Base-by-base conservation (phyloP, 2,329 filamentous ascomycete species). In the Aspergillus niger region DNA sequence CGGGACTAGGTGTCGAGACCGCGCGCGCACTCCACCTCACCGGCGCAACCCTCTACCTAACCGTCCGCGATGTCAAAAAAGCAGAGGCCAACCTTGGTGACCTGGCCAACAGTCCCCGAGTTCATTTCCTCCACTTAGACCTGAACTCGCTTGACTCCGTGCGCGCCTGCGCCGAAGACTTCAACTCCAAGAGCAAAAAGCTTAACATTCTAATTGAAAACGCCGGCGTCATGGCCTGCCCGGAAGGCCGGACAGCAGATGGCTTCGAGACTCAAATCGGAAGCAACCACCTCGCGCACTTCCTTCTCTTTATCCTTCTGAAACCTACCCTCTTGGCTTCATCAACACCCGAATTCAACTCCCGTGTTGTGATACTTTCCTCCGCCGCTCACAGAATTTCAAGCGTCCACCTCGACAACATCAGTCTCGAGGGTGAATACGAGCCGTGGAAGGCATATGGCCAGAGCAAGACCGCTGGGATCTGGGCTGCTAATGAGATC, bases 281-380 rank as follows among this genome's bases (percentile, higher is more conserved):
- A 36, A 80, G 77, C 1, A 85, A 86, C 67, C 77, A 86, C 64
- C 71, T 86, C 4, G 47, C 41, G 2, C 81, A 84, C 65, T 86
- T 86, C 72, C 73, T 85, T 0, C 75, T 86, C 11, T 82, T 83
- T 60, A 73, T 82, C 15, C 75, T 84, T 2, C 73, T 86, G 17
- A 80, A 80, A 28, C 56, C 59, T 3, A 50, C 60, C 8, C 55
- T 70, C 2, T 41, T 70, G n/a, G 57, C 63, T 3, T 54, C 58
- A 8, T 52, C 61, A 1, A 79, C 76, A 0, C 69, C 77, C 0
- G 62, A 67, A 0, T 82, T 80, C 58, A 67, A 76, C 5, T 82
- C 79, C 0, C 77, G 84, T 2, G 79, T 85, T 2, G 74, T 86
- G 49, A 69, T 73, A 0, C 67, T 85, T 1, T 75, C 80, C 0